These are phyloP conservation scores for Elaeis guineensis DNA, from an alignment of 176 grass and related monocot genomes.

Conservation along the genomic window DNA sequence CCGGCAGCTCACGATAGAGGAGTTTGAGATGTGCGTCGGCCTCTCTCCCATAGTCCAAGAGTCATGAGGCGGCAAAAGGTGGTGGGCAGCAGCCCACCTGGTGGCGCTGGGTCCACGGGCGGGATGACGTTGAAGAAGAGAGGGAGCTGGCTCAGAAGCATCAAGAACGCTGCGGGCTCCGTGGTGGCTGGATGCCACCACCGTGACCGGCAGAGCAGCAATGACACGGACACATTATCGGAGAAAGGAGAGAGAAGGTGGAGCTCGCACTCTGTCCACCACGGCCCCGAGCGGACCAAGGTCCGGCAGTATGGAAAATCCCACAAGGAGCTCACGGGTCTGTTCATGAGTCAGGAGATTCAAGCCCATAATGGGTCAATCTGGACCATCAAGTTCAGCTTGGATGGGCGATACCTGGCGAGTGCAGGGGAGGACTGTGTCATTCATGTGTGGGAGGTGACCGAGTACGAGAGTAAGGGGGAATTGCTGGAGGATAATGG, in stretches of 20 bases:
- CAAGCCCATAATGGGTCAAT: slow-evolving; percentile 76
- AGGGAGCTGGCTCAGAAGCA: slow-evolving; percentile 53
- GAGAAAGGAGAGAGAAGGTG: slow-evolving; percentile 76
- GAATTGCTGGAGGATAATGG: slow-evolving; percentile 44
- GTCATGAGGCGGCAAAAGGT: slow-evolving; percentile 70
- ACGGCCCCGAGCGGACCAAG: slow-evolving; percentile 52
- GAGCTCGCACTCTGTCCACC: slow-evolving; percentile 40
- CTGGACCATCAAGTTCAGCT: slow-evolving; percentile 83
- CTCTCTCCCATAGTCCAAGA: slow-evolving; percentile 91
- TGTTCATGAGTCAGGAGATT: slow-evolving; percentile 90
- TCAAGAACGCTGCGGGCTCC: slow-evolving; percentile 48
- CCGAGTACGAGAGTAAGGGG: slow-evolving; percentile 38
- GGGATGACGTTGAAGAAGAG: slow-evolving; percentile 35
- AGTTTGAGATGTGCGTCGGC: slow-evolving; percentile 87
- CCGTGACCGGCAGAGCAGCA: slow-evolving; percentile 52
- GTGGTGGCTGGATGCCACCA: slow-evolving; percentile 23
- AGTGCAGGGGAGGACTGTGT: slow-evolving; percentile 87
- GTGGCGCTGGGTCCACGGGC: slow-evolving; percentile 13
- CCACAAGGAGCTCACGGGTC: slow-evolving; percentile 67
- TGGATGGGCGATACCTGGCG: slow-evolving; percentile 66
- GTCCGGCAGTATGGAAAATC: slow-evolving; percentile 70
- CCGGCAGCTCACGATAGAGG: slow-evolving; percentile 72
- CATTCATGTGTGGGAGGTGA: slow-evolving; percentile 92
- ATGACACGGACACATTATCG: slow-evolving; percentile 73
- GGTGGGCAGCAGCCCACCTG: slow-evolving; percentile 2